phyloP scores from a whole-genome alignment of 257 asterid genomes.

The Capsicum chinense region DNA sequence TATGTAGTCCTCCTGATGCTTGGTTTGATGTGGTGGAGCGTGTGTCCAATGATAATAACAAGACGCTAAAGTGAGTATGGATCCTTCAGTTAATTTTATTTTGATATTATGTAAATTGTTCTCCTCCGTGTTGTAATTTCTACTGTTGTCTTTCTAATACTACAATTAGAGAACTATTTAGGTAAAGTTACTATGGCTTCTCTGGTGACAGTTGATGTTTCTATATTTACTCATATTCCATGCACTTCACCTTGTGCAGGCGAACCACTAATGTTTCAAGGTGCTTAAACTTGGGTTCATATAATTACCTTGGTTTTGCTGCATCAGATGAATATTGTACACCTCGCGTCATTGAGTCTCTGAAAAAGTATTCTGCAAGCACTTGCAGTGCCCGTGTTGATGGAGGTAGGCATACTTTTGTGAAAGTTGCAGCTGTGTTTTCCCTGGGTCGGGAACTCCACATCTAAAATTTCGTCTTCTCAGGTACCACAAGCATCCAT shows the following conservation, averaged over 20 bases:
- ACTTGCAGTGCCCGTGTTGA: conserved; percentile 95
- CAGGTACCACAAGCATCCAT: conserved; percentile 86
- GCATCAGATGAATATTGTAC: conserved; percentile 98
- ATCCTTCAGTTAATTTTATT: not conserved
- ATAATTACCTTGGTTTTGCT: conserved; percentile 97
- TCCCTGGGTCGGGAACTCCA: not conserved
- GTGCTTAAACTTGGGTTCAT: conserved; percentile 97
- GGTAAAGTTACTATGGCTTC: conserved; percentile 13
- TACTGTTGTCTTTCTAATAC: not conserved
- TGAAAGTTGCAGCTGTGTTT: conserved; percentile 5
- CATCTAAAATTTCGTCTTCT: conserved; percentile 29
- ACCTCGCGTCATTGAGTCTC: conserved; percentile 88
- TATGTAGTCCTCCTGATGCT: conserved; percentile 98
- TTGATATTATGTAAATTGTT: not conserved
- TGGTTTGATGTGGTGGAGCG: conserved; percentile 99
- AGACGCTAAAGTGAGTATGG: conserved; percentile 73
- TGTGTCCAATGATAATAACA: conserved; percentile 84
- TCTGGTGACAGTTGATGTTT: not conserved
- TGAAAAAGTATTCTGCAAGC: conserved; percentile 80
- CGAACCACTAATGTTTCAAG: conserved; percentile 66
- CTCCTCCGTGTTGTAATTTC: not conserved
- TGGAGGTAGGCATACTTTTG: conserved; percentile 68
- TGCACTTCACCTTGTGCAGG: conserved; percentile 50
- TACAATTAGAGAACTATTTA: conserved; percentile 20
- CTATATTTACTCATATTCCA: conserved; percentile 22